Evolutionary conservation across 371 early-diverging fungal species (phyloP).

Genomic region (Nematocida parisii): DNA sequence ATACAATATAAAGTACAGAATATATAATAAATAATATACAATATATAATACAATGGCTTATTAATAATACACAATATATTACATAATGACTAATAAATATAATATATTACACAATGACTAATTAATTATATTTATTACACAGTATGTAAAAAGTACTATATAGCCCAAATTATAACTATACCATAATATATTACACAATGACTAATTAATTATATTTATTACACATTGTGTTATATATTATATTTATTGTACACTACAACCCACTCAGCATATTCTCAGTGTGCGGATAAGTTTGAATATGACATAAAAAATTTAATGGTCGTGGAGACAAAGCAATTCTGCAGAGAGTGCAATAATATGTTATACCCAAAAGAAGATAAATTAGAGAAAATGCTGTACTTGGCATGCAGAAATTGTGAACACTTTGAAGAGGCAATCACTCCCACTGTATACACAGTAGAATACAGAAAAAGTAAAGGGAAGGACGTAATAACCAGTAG

Average conservation of each 20-base stretch:
- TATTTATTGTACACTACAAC: no score
- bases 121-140: not conserved
- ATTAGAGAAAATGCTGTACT: slow-evolving; percentile 73
- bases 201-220: no score
- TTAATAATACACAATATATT: no score
- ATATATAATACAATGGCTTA: no score
- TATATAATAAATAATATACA: no score
- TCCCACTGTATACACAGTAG: slow-evolving; percentile 74
- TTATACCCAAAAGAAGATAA: slow-evolving; percentile 88
- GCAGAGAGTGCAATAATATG: slow-evolving; percentile 78
- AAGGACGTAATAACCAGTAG: slow-evolving; percentile 71
- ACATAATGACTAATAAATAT: no score
- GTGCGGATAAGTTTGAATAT: not conserved
- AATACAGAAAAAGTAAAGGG: slow-evolving; percentile 31
- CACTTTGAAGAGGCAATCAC: slow-evolving; percentile 79
- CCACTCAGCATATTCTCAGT: no score
- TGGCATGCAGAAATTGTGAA: slow-evolving; percentile 87
- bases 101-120: no score
- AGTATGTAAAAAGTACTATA: not conserved
- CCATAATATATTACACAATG: no score
- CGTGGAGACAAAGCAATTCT: slow-evolving; percentile 63
- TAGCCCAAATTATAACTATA: not conserved
- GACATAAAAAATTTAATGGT: slow-evolving; percentile 14
- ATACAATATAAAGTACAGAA: no score
- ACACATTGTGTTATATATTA: no score